Base-by-base conservation (phyloP, 2,329 filamentous ascomycete genomes). In the Trichoderma pleuroti region DNA sequence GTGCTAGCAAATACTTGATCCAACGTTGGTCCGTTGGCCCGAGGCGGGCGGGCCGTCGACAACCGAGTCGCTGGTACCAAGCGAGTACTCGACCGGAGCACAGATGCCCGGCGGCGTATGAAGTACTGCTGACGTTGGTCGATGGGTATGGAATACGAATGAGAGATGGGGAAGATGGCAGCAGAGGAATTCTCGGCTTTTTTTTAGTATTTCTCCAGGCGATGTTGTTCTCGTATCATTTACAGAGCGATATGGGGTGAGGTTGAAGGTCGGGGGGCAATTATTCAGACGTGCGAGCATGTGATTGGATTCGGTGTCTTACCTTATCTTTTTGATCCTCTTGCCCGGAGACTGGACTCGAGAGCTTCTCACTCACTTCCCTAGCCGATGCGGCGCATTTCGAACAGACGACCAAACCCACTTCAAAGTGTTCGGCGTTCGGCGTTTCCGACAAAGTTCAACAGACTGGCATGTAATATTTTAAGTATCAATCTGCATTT, bases 11-110 rank as follows among this genome's bases (percentile, higher is more conserved):
- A 30, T 18, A 5, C 11, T 34, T 30, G 18, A 16, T 34, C n/a
- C 26, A 49, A 34, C 34, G 60, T 68, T 61, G 36, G 65, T 68
- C 65, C 65, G 65, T 18, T 68, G 65, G 65, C 52, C 65, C 65
- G 65, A 68, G 65, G 56, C 8, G 56, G 56, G 65, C 65, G 65
- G 39, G 65, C 56, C 64, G 36, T 67, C 36, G 52, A 59, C 24
- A 30, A 32, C 54, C 11, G 63, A 46, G 52, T 59, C 36, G 32
- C 52, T 39, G 36, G 32, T 66, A 28, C 30, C 11, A 32, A 26
- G 52, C 16, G 4, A 28, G 52, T 26, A 59, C 64, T 32, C n/a
- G 32, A 36, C 16, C 5, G n/a, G 1, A 42, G 56, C 28, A 59
- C 12, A 10, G 11, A 57, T 12, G 16, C 54, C 18, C 18, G 42